Base-by-base conservation (phyloP, 2,329 filamentous ascomycete genomes). In the Fusarium secorum region DNA sequence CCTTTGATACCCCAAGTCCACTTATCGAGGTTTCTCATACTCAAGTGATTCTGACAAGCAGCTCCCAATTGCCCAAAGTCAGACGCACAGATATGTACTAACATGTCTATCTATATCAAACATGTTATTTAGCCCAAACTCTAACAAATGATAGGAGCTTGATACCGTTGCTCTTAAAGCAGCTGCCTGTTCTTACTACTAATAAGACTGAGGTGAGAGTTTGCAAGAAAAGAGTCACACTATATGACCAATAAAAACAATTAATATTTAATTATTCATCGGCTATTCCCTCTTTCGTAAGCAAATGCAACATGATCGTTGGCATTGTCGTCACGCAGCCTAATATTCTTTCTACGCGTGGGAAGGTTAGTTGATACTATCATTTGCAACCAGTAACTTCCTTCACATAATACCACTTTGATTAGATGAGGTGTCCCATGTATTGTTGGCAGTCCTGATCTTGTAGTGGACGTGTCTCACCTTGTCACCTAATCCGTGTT, bases 171-270 rank as follows among this genome's bases (percentile, higher is more conserved):
- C 32, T 54, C 55, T 38, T 44, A 28, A 60, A 35, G 20, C 32
- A 36, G 24, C 48, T 69, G 28, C 46, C 46, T 69, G 24, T 33
- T n/a, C 48, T 68, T 26, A 24, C 61, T 48, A 36, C 44, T 20
- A 30, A 18, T n/a, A 30, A 18, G 13, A 39, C 28, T 33, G 41
- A 41, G 45, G 44, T 35, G 8, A 30, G 39, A 30, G n/a, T 35
- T 33, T 28, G 8, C 18, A 20, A 56, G 20, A 30, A 33, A 44
- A 49, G 18, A 59, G 44, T 51, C 60, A 64, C 63, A 56, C 17
- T 22, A 39, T 10, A 26, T 46, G 41, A 26, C 39, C 38, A 36
- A 39, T 30, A n/a, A 18, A 38, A 41, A 26, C 18, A 26, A 41
- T 26, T 18, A 10, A 20, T n/a, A 26, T n/a, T 28, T 17, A 17